phyloP scores from a whole-genome alignment of 2,329 filamentous ascomycete genomes.

The Pseudomassariella vexata region DNA sequence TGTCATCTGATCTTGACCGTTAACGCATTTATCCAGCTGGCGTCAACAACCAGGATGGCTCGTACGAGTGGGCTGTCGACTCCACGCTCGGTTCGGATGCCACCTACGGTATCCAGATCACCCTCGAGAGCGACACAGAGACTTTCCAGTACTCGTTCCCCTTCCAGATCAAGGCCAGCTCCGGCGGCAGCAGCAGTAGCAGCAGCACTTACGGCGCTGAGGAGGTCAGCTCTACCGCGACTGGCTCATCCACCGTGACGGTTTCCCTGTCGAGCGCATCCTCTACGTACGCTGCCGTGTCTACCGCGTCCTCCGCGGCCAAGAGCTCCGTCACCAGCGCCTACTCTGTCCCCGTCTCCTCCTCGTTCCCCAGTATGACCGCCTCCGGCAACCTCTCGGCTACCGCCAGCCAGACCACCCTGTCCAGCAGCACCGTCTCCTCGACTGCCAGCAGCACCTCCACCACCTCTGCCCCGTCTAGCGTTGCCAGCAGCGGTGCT shows the following conservation, averaged over 20 bases:
- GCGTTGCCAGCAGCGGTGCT: slow-evolving; percentile 21
- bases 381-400: slow-evolving; percentile 14
- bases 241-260: too few relatives aligned
- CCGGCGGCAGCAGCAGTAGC: slow-evolving; percentile 9
- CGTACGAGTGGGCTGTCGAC: slow-evolving; percentile 46
- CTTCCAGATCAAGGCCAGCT: slow-evolving; percentile 43
- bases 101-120: slow-evolving; percentile 54
- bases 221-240: slow-evolving; percentile 3
- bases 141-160: slow-evolving; percentile 59
- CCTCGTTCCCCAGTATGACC: slow-evolving; percentile 10
- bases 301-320: not conserved
- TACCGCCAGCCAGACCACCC: slow-evolving; percentile 19
- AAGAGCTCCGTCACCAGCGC: not conserved
- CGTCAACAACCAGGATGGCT: slow-evolving; percentile 37
- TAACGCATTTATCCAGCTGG: slow-evolving; percentile 39
- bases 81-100: slow-evolving; percentile 34
- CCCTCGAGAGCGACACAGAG: slow-evolving; percentile 36
- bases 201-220: slow-evolving; percentile 2
- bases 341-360: slow-evolving; percentile 9
- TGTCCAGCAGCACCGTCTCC: slow-evolving; percentile 21
- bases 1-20: not conserved
- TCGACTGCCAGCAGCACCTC: slow-evolving; percentile 16
- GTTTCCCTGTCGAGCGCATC: too few relatives aligned
- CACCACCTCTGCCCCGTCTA: slow-evolving; percentile 10
- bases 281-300: too few relatives aligned